Evolutionary conservation across 257 asterid genomes (phyloP), one percentile per base, ranked within the genome.

Genomic region (Perilla frutescens): DNA sequence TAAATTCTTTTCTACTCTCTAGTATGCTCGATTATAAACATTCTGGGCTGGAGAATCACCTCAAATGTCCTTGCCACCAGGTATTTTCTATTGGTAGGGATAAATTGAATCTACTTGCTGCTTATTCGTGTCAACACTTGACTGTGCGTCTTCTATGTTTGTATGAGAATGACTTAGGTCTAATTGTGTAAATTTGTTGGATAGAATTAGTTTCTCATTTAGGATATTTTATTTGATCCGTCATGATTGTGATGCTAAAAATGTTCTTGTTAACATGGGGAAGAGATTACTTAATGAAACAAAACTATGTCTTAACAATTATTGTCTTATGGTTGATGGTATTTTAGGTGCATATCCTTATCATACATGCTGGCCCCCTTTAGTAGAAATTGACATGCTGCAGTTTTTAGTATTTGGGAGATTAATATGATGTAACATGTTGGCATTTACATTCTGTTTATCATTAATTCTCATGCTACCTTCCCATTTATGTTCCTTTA

Each of bases 271-370:
- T 14, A 47, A 10, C 57, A 32, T 20, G 65, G 49, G 56, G 51
- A 37, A 47, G 29, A n/a, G 34, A 32, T 11, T 55, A 34, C 62
- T 15, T 44, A 58, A 34, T 9, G 43, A 15, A 45, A 44, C 54
- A 47, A 20, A 65, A 40, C 37, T 51, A 55, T 51, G 68, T 12
- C n/a, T 77, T 4, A 70, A 51, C 64, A 49, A 41, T 2, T 66
- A n/a, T 20, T 5, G 8, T 57, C 37, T 40, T 56, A 68, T 64
- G 41, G 49, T 15, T 56, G 74, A 14, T 68, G 48, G 55, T 55
- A 53, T 6, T 53, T 43, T 62, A 55, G 68, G 63, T 54, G 26
- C 73, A 55, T 54, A 39, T 73, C 57, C 62, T 62, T 63, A 34
- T 67, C 68, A 51, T 34, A 51, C 4, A 32, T 77, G 74, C 67